phyloP scores from a whole-genome alignment of 192 early-diverging fungal species.

The Linnemannia exigua region DNA sequence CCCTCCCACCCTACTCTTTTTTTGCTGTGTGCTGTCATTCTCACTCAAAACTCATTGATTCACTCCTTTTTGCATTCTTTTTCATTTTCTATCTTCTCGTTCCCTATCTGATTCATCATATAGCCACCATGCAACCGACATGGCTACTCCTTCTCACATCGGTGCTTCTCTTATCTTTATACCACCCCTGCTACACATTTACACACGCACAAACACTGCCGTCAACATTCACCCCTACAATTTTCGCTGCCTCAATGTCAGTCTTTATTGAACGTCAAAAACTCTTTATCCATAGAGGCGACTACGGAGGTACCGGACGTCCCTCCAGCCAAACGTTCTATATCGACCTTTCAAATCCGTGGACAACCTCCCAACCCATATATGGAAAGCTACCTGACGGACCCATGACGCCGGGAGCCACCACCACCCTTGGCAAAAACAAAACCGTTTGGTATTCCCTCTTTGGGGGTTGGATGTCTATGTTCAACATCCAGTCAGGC shows the following conservation, averaged over 20 bases:
- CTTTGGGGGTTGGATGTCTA: not conserved
- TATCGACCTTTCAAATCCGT: constrained; percentile 20
- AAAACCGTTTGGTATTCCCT: constrained; percentile 8
- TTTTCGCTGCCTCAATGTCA: no score
- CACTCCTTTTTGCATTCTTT: not conserved
- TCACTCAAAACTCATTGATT: not conserved
- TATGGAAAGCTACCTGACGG: not conserved
- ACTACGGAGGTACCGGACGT: not conserved
- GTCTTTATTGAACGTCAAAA: constrained; percentile 13
- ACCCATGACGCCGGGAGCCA: not conserved
- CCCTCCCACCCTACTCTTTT: no score
- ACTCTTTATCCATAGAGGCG: constrained; percentile 18
- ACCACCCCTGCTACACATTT: not conserved
- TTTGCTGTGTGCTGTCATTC: no score
- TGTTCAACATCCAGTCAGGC: not conserved
- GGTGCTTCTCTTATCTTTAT: not conserved
- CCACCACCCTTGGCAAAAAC: not conserved
- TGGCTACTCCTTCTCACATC: not conserved
- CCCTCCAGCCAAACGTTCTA: constrained; percentile 15
- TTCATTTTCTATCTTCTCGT: not conserved
- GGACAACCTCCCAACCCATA: constrained; percentile 12
- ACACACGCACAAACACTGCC: not conserved
- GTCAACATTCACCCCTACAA: not conserved
- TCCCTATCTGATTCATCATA: not conserved
- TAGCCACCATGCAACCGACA: not conserved